Evolutionary conservation across 179 eudicot species (phyloP), one percentile per base, ranked within the genome.

Genomic region (Sideroxylon spinosum): DNA sequence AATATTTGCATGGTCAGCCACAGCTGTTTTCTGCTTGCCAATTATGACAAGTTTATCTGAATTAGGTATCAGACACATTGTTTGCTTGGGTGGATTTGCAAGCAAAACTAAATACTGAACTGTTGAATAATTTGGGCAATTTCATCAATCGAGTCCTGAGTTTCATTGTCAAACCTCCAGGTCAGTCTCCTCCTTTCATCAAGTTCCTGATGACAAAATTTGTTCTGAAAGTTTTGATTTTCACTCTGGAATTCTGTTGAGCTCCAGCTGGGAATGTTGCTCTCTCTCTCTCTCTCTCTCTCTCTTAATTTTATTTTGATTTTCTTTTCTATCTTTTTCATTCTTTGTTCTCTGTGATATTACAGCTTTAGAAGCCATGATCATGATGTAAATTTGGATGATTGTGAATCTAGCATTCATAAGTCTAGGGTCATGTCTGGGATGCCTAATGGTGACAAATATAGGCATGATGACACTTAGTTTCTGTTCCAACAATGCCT

Each of bases 61-160:
- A 62, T 22, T 75, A 94, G 98, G 94, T 88, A 7, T 92, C 95
- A 75, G 98, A 94, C 83, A 92, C 98, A 13, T 72, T 88, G 78
- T 94, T 94, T 78, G 84, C 91, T 64, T 94, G 98, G 98, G 76
- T 75, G 23, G 97, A 94, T 84, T 81, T 94, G 84, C 97, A 94
- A 88, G 90, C 95, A 75, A 94, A 92, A 85, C 68, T 89, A 65
- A 94, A 94, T 78, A 71, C 87, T 59, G 98, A 92, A 82, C 81
- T 94, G 84, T 88, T 92, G 82, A 87, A 83, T 84, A 94, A 94
- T 85, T 88, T 94, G 25, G 98, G 98, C 68, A 94, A 94, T 81
- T 94, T 92, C 69, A 82, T 94, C 20, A 91, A 94, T 79, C 89
- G 98, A 56, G 98, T 94, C 80, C 85, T 94, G 89, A 94, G 97